Evolutionary conservation across 2,329 filamentous ascomycete species (phyloP).

Genomic region (Pseudogymnoascus sp.): DNA sequence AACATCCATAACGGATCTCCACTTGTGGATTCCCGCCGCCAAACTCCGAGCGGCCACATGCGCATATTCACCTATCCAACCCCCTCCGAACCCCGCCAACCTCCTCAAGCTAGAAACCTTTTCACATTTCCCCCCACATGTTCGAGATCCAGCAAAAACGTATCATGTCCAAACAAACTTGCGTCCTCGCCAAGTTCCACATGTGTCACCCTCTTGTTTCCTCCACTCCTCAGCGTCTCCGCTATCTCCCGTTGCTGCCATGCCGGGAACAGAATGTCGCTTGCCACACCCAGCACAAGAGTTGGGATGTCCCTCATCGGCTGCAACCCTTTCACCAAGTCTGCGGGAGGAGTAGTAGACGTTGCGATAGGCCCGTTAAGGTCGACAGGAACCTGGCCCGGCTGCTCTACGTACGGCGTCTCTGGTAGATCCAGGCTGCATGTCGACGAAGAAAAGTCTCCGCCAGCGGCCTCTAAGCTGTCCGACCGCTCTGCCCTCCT

Average conservation of each 20-base stretch:
- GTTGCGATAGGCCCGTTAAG: slow-evolving; percentile 25
- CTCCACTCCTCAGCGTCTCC: slow-evolving; percentile 65
- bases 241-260: slow-evolving; percentile 97
- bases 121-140: slow-evolving; percentile 80
- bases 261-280: slow-evolving; percentile 91
- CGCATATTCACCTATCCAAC: neutral
- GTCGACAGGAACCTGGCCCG: slow-evolving; percentile 36
- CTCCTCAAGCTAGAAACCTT: slow-evolving; percentile 54
- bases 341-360: slow-evolving; percentile 57
- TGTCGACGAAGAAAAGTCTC: slow-evolving; percentile 29
- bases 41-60: slow-evolving; percentile 1
- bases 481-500: slow-evolving; percentile 54
- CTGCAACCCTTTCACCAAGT: slow-evolving; percentile 69
- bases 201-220: slow-evolving; percentile 76
- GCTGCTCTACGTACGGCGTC: slow-evolving; percentile 78
- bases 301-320: slow-evolving; percentile 68
- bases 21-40: neutral
- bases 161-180: slow-evolving; percentile 93
- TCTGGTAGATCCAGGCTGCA: slow-evolving; percentile 81
- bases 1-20: slow-evolving; percentile 1
- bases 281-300: slow-evolving; percentile 87
- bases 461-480: slow-evolving; percentile 44
- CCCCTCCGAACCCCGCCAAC: neutral
- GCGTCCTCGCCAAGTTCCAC: slow-evolving; percentile 89
- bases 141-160: slow-evolving; percentile 85